Conservation (phyloP, 352 stramenopile genomes). For the Globisporangium polare region DNA sequence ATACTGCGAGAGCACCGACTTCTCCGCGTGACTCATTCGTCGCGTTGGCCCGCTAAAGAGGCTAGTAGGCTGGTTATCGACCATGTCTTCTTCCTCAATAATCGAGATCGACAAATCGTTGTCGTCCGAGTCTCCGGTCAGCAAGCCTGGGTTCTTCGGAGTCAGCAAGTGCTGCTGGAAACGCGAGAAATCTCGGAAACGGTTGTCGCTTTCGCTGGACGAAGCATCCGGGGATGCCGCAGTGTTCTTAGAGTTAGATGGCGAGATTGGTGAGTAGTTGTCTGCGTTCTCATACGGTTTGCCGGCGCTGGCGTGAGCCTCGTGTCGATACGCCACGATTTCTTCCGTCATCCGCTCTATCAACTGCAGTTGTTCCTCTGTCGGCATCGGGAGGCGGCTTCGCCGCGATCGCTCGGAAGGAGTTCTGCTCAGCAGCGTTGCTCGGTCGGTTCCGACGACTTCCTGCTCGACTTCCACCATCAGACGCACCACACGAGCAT, state of each 20-base stretch:
- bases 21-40: constrained; percentile 78
- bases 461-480: constrained; percentile 87
- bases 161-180: constrained; percentile 87
- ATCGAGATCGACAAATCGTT: constrained; percentile 33
- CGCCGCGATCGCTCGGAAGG: constrained; percentile 40
- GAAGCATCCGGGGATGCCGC: constrained; percentile 20
- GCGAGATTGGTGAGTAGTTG: constrained; percentile 36
- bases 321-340: constrained; percentile 59
- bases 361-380: constrained; percentile 80
- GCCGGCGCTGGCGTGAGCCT: constrained; percentile 32
- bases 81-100: constrained; percentile 68
- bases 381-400: constrained; percentile 69
- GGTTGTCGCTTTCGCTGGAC: constrained; percentile 41
- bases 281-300: constrained; percentile 20
- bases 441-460: constrained; percentile 67
- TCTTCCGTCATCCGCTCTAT: constrained; percentile 78
- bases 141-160: constrained; percentile 50
- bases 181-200: constrained; percentile 81
- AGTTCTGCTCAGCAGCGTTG: constrained; percentile 56
- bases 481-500: constrained; percentile 72
- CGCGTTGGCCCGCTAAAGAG: constrained; percentile 67
- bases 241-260: constrained; percentile 23
- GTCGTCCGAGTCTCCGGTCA: constrained; percentile 39
- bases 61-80: constrained; percentile 61
- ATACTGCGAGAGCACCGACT: constrained; percentile 76